Evolutionary conservation across 371 early-diverging fungal genomes (phyloP).

Genomic region (Entomophthora muscae): DNA sequence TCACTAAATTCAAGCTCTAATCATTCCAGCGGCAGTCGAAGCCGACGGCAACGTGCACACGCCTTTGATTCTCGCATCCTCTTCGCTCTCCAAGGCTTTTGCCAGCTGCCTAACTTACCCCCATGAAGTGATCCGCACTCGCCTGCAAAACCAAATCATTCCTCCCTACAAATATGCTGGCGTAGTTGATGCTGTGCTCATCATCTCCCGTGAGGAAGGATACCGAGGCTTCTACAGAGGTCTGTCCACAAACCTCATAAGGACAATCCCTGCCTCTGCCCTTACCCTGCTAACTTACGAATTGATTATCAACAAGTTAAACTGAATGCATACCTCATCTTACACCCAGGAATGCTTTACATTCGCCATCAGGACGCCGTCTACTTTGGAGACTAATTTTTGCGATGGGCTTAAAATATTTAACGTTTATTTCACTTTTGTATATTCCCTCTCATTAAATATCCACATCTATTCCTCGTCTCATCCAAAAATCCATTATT

Average conservation of each 20-base stretch:
- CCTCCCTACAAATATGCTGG: constrained; percentile 59
- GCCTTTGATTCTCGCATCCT: constrained; percentile 52
- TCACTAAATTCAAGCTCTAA: background rate
- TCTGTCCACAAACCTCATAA: constrained; percentile 63
- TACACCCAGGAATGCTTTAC: too few species aligned
- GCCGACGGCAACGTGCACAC: constrained; percentile 15
- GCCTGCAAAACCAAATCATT: constrained; percentile 68
- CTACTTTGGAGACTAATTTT: too few species aligned
- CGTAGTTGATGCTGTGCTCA: constrained; percentile 47
- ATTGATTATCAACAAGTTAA: constrained; percentile 16
- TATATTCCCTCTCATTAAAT: too few species aligned
- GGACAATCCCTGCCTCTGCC: constrained; percentile 81
- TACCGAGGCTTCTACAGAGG: constrained; percentile 73
- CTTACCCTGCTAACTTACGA: constrained; percentile 81
- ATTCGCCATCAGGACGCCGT: too few species aligned
- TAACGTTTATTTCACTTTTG: too few species aligned
- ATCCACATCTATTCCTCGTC: too few species aligned
- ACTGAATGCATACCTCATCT: too few species aligned
- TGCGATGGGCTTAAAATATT: too few species aligned
- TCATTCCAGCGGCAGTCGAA: background rate
- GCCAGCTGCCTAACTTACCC: constrained; percentile 82
- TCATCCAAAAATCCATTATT: too few species aligned
- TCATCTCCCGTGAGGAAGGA: constrained; percentile 65
- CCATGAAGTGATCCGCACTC: constrained; percentile 70
- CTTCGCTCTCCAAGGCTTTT: constrained; percentile 68